These are phyloP conservation scores for Tuber indicum DNA, from an alignment of 495 filamentous ascomycete species.

Conservation along the genomic window DNA sequence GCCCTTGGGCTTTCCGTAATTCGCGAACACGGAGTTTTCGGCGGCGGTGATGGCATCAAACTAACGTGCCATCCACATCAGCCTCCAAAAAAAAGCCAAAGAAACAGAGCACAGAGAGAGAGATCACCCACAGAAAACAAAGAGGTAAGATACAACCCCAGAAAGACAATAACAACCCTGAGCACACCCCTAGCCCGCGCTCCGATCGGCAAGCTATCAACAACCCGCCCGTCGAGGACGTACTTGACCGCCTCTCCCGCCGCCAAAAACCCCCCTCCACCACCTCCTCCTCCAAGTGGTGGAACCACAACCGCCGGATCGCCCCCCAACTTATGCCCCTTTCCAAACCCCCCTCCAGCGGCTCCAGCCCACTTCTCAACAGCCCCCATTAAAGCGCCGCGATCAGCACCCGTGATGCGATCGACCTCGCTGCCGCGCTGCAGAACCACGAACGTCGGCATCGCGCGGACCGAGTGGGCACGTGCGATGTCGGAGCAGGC, in stretches of 20 bases:
- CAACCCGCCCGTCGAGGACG: conserved; percentile 33
- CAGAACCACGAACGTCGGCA: conserved; percentile 84
- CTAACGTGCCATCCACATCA: conserved; percentile 41
- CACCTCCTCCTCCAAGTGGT: conserved; percentile 20
- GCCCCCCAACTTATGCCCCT: conserved; percentile 43
- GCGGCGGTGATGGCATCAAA: conserved; percentile 62
- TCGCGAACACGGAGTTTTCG: conserved; percentile 58
- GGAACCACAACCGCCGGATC: conserved; percentile 44
- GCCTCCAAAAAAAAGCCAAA: background rate
- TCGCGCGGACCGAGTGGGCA: conserved; percentile 49
- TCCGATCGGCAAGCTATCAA: conserved; percentile 40
- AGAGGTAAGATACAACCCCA: conserved; percentile 56
- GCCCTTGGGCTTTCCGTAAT: conserved; percentile 32
- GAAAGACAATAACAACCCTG: conserved; percentile 50
- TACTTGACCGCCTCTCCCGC: conserved; percentile 28
- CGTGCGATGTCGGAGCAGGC: conserved; percentile 47
- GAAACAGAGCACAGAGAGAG: background rate
- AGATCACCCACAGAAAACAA: conserved; percentile 50
- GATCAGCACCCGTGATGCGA: conserved; percentile 74
- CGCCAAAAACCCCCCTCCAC: conserved; percentile 14
- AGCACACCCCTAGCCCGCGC: conserved; percentile 46
- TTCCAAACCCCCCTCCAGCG: conserved; percentile 44
- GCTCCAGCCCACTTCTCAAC: conserved; percentile 64
- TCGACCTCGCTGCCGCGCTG: conserved; percentile 64
- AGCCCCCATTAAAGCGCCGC: conserved; percentile 61